Percentiles rank a stretch among this genome's conserved stretches.
Evolutionary conservation across 345 rosid genomes (phyloP).

Genomic region (Raphanus sativus): DNA sequence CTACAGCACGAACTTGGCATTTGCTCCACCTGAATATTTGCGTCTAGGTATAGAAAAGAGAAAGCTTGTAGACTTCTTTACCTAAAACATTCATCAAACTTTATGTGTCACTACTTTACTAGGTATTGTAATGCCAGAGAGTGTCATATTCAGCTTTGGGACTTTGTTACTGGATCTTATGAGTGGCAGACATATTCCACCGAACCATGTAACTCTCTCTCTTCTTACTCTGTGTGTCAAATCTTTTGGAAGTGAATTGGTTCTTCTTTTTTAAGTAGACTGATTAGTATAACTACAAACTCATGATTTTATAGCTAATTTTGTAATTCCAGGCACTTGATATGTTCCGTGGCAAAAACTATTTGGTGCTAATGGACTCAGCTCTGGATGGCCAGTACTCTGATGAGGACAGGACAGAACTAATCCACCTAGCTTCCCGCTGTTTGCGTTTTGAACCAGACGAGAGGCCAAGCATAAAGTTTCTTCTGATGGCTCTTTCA

Average conservation of each 20-base stretch:
- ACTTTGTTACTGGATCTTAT: conserved; percentile 91
- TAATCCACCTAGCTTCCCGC: conserved; percentile 81
- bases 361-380: conserved; percentile 93
- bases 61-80: too few relatives aligned
- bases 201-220: conserved; percentile 68
- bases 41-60: conserved; percentile 61
- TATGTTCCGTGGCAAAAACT: conserved; percentile 85
- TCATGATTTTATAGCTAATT: neutral
- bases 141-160: conserved; percentile 97
- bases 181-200: conserved; percentile 98
- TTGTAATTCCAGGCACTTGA: conserved; percentile 80
- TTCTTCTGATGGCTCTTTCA: conserved; percentile 73
- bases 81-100: neutral
- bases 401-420: conserved; percentile 92
- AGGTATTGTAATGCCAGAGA: conserved; percentile 92
- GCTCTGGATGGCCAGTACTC: conserved; percentile 94
- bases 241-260: neutral
- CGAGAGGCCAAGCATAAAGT: conserved; percentile 87
- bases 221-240: neutral
- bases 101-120: conserved; percentile 30
- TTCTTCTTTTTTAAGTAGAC: conserved; percentile 8
- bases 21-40: conserved; percentile 96
- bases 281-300: neutral
- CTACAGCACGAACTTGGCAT: conserved; percentile 92
- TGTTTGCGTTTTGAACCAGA: conserved; percentile 92